Conservation (phyloP, 495 filamentous ascomycete genomes). For the Neurospora sp. region DNA sequence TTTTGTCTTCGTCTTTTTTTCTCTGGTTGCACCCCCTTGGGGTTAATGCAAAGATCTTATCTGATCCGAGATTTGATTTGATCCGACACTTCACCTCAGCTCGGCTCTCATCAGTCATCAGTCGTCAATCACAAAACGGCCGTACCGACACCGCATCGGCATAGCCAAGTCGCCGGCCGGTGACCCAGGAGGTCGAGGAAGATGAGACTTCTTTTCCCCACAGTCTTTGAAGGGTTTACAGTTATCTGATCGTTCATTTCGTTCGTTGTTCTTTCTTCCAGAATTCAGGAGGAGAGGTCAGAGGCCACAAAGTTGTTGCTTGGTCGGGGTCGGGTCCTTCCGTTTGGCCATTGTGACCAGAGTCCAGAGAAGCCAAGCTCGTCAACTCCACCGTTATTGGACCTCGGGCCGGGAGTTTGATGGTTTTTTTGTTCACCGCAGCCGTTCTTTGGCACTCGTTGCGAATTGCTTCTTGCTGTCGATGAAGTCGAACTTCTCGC, state of each 20-base stretch:
- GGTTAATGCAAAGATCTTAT: conserved; percentile 5
- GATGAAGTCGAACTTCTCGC: background rate
- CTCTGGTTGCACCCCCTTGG: background rate
- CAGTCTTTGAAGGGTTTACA: background rate
- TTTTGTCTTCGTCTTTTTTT: background rate
- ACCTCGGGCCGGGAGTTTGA: background rate
- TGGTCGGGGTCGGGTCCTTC: background rate
- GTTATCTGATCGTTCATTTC: background rate
- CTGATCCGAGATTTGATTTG: conserved; percentile 11
- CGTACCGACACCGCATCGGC: background rate
- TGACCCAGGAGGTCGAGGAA: background rate
- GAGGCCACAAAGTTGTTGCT: background rate
- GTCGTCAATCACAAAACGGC: background rate
- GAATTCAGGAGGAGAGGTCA: background rate
- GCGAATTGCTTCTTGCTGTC: background rate
- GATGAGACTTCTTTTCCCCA: background rate
- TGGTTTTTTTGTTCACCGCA: background rate
- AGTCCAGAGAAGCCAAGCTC: background rate
- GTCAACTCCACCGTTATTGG: background rate
- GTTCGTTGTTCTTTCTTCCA: background rate
- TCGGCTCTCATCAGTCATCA: background rate
- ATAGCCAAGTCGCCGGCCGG: background rate
- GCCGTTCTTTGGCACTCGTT: background rate
- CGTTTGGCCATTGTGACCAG: background rate
- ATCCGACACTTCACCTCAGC: background rate